Conservation (phyloP, 495 filamentous ascomycete genomes). For the Penicillium tannophilum region DNA sequence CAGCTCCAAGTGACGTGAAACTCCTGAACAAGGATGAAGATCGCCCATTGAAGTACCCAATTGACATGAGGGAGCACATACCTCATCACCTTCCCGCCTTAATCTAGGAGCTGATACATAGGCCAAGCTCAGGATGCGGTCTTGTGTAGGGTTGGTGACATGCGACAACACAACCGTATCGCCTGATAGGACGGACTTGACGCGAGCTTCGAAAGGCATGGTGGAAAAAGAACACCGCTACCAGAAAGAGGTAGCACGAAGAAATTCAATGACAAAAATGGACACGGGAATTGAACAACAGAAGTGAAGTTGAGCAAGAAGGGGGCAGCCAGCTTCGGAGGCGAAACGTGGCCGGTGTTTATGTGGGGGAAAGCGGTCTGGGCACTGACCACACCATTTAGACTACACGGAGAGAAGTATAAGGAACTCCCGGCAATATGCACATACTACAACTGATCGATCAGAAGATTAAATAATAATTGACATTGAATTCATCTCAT, state of each 20-base stretch:
- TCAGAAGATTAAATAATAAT: conserved; percentile 1
- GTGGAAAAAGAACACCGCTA: conserved; percentile 23
- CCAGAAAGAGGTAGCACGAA: conserved; percentile 6
- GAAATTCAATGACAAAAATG: conserved; percentile 11
- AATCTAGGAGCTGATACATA: conserved; percentile 88
- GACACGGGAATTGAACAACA: conserved; percentile 17
- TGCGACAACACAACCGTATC: conserved; percentile 84
- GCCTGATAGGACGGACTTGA: conserved; percentile 91
- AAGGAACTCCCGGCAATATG: neutral
- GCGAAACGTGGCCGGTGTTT: conserved; percentile 35
- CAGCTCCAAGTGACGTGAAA: neutral
- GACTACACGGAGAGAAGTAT: conserved; percentile 2
- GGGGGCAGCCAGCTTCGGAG: conserved; percentile 24
- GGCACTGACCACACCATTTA: conserved; percentile 8
- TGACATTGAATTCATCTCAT: conserved; percentile 30
- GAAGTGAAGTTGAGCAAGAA: conserved; percentile 15
- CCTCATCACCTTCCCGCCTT: conserved; percentile 87
- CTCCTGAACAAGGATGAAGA: neutral
- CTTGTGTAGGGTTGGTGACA: conserved; percentile 70
- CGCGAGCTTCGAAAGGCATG: conserved; percentile 68
- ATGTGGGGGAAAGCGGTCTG: conserved; percentile 38
- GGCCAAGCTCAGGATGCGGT: conserved; percentile 84
- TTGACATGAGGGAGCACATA: conserved; percentile 35
- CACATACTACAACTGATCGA: neutral
- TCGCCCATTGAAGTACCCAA: neutral